These are phyloP conservation scores for Ceratocystis lukuohia DNA, from an alignment of 2,329 filamentous ascomycete genomes.

Conservation along the genomic window DNA sequence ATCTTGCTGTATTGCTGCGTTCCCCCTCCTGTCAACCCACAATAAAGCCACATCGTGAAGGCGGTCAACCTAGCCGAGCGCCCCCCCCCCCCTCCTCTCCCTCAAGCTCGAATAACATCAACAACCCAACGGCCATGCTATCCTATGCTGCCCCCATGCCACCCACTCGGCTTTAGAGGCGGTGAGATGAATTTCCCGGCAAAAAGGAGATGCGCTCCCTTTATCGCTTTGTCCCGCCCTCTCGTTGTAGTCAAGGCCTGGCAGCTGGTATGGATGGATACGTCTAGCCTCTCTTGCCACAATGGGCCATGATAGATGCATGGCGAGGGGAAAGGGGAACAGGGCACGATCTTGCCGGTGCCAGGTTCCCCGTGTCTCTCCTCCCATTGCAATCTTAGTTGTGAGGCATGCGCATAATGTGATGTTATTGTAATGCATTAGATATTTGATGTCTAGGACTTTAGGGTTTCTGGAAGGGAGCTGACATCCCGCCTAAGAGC, in stretches of 20 bases:
- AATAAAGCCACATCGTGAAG: neutral
- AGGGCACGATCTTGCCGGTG: no score
- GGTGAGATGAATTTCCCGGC: neutral
- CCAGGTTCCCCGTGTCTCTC: neutral
- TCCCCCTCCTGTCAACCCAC: neutral
- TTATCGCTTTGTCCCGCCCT: no score
- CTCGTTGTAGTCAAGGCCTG: neutral
- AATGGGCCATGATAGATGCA: no score
- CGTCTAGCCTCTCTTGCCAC: no score
- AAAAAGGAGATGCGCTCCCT: neutral
- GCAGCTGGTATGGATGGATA: no score
- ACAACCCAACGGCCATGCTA: neutral
- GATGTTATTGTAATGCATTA: no score
- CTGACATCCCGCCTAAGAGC: no score
- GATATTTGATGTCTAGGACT: no score
- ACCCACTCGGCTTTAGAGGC: neutral
- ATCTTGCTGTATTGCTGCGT: neutral
- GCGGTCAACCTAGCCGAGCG: neutral
- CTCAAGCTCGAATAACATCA: neutral
- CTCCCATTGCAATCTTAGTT: neutral
- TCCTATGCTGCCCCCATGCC: neutral
- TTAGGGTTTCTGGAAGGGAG: no score
- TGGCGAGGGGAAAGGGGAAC: no score
- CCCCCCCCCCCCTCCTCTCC: no score
- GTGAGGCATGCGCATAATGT: neutral